These are phyloP conservation scores for Rhodomyrtus tomentosa DNA, from an alignment of 345 rosid species.

Conservation along the genomic window DNA sequence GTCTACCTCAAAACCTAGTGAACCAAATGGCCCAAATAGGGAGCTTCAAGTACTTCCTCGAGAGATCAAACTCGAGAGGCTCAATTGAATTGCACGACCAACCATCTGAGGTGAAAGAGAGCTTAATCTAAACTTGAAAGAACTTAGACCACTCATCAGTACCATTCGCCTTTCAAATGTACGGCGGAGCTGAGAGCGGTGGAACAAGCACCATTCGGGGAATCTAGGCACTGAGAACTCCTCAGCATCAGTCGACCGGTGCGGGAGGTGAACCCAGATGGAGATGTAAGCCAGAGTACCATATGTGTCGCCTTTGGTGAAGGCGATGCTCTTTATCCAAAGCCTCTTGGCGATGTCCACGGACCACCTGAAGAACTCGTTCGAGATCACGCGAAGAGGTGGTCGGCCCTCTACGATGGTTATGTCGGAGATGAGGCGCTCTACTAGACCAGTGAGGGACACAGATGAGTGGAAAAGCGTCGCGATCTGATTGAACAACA, in stretches of 20 bases:
- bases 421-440: neutral
- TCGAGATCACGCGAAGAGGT: slow-evolving; percentile 3
- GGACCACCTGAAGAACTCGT: slow-evolving; percentile 5
- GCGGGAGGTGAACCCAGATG: slow-evolving; percentile 37
- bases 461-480: neutral
- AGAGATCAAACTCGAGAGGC: slow-evolving; percentile 12
- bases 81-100: slow-evolving; percentile 35
- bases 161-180: slow-evolving; percentile 18
- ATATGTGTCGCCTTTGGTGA: slow-evolving; percentile 20
- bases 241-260: slow-evolving; percentile 7
- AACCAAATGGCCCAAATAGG: slow-evolving; percentile 37
- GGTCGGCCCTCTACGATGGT: neutral
- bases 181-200: slow-evolving; percentile 20
- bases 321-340: neutral
- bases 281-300: slow-evolving; percentile 25
- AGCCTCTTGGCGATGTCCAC: neutral
- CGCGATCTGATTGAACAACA: neutral
- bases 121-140: slow-evolving; percentile 16
- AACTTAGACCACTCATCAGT: slow-evolving; percentile 33
- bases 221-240: slow-evolving; percentile 32
- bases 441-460: neutral
- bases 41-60: slow-evolving; percentile 11
- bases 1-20: no score
- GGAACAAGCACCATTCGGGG: slow-evolving; percentile 24
- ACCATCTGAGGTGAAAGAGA: slow-evolving; percentile 14